Conservation (phyloP, 305 asterid species). For the Euphrasia arctica region DNA sequence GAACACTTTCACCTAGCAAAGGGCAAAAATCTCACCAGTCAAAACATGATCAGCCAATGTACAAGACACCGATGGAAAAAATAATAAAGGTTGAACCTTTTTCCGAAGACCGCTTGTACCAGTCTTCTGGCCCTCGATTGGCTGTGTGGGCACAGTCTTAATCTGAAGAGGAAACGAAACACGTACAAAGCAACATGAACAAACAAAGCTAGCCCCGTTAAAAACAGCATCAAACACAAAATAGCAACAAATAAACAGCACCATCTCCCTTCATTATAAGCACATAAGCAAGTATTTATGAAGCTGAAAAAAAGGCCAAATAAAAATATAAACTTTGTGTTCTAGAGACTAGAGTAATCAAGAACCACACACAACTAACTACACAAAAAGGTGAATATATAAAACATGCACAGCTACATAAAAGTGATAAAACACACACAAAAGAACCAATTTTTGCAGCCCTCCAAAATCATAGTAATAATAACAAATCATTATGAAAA, state of each 20-base stretch:
- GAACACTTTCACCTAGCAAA: slow-evolving; percentile 73
- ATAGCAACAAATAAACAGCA: background rate
- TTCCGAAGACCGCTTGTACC: slow-evolving; percentile 34
- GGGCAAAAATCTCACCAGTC: slow-evolving; percentile 27
- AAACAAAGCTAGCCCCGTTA: background rate
- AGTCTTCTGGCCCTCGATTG: background rate
- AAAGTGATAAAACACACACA: no score
- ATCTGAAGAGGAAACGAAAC: background rate
- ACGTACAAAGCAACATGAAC: background rate
- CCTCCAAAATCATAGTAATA: no score
- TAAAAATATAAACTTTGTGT: no score
- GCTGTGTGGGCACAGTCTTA: background rate
- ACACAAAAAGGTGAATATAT: no score
- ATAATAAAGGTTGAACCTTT: slow-evolving; percentile 44
- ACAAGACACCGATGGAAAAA: slow-evolving; percentile 16
- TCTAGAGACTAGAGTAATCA: background rate
- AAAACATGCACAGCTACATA: no score
- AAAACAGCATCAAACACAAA: background rate
- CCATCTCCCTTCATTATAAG: background rate
- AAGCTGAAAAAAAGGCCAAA: background rate
- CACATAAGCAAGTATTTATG: background rate
- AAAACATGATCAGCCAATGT: slow-evolving; percentile 20
- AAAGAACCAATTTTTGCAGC: no score
- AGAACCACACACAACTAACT: no score
- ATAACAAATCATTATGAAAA: no score